Percentiles rank a stretch among this genome's conserved stretches.
These are phyloP conservation scores for Neodidymelliopsis sp. DNA, from an alignment of 2,329 filamentous ascomycete species.

Conservation along the genomic window DNA sequence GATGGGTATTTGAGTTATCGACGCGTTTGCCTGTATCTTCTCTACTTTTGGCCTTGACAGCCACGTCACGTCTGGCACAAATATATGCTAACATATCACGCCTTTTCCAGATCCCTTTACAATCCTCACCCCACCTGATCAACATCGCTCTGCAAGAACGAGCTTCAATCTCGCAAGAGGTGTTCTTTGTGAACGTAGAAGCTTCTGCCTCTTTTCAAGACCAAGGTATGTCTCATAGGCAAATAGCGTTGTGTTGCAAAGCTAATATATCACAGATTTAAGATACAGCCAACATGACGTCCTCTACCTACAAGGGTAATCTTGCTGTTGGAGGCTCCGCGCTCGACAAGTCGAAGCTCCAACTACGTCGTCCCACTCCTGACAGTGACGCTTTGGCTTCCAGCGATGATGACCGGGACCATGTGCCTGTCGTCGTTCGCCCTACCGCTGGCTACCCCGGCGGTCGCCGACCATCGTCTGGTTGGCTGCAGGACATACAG, in stretches of 20 bases:
- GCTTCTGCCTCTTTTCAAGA: neutral
- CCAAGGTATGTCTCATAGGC: constrained; percentile 1
- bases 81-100: neutral
- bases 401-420: constrained; percentile 88
- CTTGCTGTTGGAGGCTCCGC: constrained; percentile 39
- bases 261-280: constrained; percentile 2
- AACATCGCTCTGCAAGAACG: neutral
- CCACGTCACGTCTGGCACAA: neutral
- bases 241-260: neutral
- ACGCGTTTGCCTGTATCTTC: neutral
- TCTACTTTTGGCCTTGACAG: neutral
- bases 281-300: constrained; percentile 32
- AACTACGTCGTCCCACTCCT: constrained; percentile 81
- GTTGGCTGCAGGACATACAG: constrained; percentile 86
- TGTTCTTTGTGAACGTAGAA: neutral
- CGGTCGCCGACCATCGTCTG: constrained; percentile 41
- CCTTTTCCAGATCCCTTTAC: too few relatives aligned
- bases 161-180: neutral
- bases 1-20: too few relatives aligned
- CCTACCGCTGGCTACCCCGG: constrained; percentile 32
- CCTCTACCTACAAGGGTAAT: constrained; percentile 38
- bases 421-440: constrained; percentile 35
- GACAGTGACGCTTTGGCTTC: constrained; percentile 94
- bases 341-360: constrained; percentile 72
- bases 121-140: too few relatives aligned